Evolutionary conservation across 1,284 basidiomycete species (phyloP), one percentile per base, ranked within the genome.

Genomic region (Hypsizygus ulmarius): DNA sequence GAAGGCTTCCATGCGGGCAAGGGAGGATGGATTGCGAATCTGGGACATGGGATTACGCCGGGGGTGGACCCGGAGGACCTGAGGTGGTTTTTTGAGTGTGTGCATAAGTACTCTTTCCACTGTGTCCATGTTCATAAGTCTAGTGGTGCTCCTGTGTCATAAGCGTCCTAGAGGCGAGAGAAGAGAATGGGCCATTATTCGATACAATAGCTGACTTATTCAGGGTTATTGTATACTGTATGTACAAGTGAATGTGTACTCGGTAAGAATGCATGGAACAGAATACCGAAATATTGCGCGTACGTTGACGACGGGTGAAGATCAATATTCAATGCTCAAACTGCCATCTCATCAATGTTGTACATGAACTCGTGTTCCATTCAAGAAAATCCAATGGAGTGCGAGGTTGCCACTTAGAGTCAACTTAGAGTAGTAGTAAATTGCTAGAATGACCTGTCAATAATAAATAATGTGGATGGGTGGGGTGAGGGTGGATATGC

Each of bases 11-110:
- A 79, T 36, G 79, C 78, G 4, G 70, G 74, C 32, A 68, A 71
- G 55, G 71, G 76, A 39, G 87, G 82, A 5, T 97, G 93, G 92
- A 97, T 99, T 61, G 90, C 90, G 19, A 99, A 99, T 69, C 72
- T 99, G 28, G 97, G 97, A 1, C 97, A 99, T 67, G 96, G 96
- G 3, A 97, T 99, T 59, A 95, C 92, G 8, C 93, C 93, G n/a
- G 87, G 83, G n/a, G 93, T 97, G 14, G 84, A 95, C 64, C 89
- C 93, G 27, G 92, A 95, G 51, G 91, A 95, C 67, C 74, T 95
- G 68, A 75, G 78, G 44, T 95, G 84, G 81, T 96, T 95, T 75
- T 81, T 96, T 54, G 81, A 96, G 67, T 93, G 92, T 62, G 82
- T 96, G 34, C 90, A 92, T 65, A 93, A 88, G 66, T 91, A 94